Evolutionary conservation across 2,329 filamentous ascomycete species (phyloP), one percentile per base, ranked within the genome.

Genomic region (Annulohypoxylon truncatum): DNA sequence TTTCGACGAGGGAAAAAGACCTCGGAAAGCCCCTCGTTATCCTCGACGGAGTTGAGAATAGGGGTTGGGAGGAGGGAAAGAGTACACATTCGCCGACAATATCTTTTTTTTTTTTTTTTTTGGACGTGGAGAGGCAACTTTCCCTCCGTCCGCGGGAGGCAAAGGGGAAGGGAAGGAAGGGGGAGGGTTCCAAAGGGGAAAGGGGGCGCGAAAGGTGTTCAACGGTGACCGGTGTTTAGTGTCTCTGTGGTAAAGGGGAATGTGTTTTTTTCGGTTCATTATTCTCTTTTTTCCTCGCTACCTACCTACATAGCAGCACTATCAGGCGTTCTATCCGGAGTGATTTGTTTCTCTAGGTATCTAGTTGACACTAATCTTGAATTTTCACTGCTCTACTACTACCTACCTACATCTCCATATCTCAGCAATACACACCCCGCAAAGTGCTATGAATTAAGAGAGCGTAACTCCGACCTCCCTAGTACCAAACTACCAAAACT

Each of bases 121-220:
- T 42, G 48, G 48, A 33, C 24, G 44, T 31, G 40, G 38, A 61
- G 48, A 53, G 38, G 44, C 38, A 44, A 47, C 57, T 48, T 20
- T 46, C 48, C 35, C 47, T 20, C 46, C 22, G 50, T 35, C 31
- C 57, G 40, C 18, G 29, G 57, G 52, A 35, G 48, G 56, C 15
- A 60, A 38, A 26, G 53, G 15, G 20, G 18, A 5, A 13, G 38
- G 38, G 22, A 42, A 12, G 38, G 38, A 20, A 15, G 38, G 20
- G 20, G 38, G 20, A 15, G 46, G 35, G 20, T 8, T 24, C 22
- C 10, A 31, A 46, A 29, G 50, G 26, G 55, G 29, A 18, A 22
- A 40, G 47, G 54, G 31, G 61, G 65, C 61, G 61, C 48, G 55
- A 61, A 58, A 59, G 66, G 66, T 68, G 66, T 68, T 60, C 54